phyloP scores from a whole-genome alignment of 257 asterid genomes.

The Penstemon newberryi region DNA sequence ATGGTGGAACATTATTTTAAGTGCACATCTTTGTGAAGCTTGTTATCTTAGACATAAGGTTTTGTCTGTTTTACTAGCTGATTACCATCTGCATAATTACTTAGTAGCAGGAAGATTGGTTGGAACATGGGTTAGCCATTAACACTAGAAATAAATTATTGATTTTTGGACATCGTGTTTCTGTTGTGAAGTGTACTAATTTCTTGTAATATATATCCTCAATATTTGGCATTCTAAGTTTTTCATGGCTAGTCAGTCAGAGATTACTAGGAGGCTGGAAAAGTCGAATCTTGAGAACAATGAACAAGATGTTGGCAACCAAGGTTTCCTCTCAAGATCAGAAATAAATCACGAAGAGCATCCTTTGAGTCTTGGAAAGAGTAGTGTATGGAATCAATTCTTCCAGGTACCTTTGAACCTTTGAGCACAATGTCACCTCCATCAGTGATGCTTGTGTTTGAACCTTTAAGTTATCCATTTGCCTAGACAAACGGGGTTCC shows the following conservation, averaged over 20 bases:
- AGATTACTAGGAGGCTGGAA: slow-evolving; percentile 87
- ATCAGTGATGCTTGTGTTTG: slow-evolving; percentile 6
- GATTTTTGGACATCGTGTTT: slow-evolving; percentile 15
- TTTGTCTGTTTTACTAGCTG: slow-evolving; percentile 17
- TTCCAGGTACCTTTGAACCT: slow-evolving; percentile 62
- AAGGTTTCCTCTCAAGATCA: slow-evolving; percentile 82
- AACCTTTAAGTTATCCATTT: slow-evolving; percentile 16
- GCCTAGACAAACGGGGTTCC: slow-evolving; percentile 3
- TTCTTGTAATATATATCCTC: slow-evolving; percentile 33
- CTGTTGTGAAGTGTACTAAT: slow-evolving; percentile 25
- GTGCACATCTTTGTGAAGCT: slow-evolving; percentile 14
- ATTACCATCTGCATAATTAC: slow-evolving; percentile 10
- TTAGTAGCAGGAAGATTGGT: slow-evolving; percentile 23
- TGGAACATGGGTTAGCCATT: slow-evolving; percentile 4
- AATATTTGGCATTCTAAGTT: slow-evolving; percentile 57
- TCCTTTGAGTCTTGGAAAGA: slow-evolving; percentile 89
- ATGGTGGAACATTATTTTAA: slow-evolving; percentile 3
- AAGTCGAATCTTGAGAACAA: slow-evolving; percentile 62
- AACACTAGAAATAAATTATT: slow-evolving; percentile 19
- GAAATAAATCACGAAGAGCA: slow-evolving; percentile 87
- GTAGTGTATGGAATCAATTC: slow-evolving; percentile 92
- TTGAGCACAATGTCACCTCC: slow-evolving; percentile 9
- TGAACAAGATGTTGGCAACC: slow-evolving; percentile 47
- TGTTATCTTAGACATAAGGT: slow-evolving; percentile 13
- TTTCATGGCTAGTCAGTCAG: slow-evolving; percentile 93